These are phyloP conservation scores for Orbilia oligospora DNA, from an alignment of 2,329 filamentous ascomycete genomes.

Conservation along the genomic window DNA sequence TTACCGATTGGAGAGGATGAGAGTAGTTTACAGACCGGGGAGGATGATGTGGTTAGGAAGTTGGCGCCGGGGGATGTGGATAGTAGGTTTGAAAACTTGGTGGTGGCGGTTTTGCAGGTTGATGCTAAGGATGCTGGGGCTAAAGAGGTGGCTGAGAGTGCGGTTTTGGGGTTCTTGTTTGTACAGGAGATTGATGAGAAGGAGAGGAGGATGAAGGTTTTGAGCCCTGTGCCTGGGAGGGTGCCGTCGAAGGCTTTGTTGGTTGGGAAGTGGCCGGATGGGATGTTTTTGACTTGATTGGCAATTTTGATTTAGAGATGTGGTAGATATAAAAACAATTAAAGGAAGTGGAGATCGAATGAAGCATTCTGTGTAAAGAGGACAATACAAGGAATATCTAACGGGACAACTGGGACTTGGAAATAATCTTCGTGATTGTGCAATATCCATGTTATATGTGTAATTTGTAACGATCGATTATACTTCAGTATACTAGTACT, in stretches of 20 bases:
- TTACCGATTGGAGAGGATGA: conserved; percentile 69
- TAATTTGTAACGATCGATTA: too few relatives aligned
- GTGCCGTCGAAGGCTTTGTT: conserved; percentile 85
- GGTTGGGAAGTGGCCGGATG: conserved; percentile 59
- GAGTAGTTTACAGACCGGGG: conserved; percentile 68
- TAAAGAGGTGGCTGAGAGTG: conserved; percentile 81
- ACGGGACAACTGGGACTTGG: too few relatives aligned
- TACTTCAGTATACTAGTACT: too few relatives aligned
- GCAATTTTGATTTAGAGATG: too few relatives aligned
- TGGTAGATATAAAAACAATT: neutral
- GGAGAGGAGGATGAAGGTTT: conserved; percentile 82
- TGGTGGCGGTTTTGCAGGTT: conserved; percentile 88
- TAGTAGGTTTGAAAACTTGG: conserved; percentile 79
- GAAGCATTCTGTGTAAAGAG: too few relatives aligned
- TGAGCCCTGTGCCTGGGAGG: conserved; percentile 86
- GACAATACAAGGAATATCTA: too few relatives aligned
- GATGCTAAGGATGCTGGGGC: conserved; percentile 75
- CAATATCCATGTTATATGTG: too few relatives aligned
- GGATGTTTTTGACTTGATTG: conserved; percentile 50
- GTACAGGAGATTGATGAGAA: conserved; percentile 85
- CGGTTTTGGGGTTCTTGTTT: conserved; percentile 92
- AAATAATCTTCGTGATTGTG: too few relatives aligned
- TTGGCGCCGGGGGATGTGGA: conserved; percentile 67
- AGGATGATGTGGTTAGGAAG: conserved; percentile 72
- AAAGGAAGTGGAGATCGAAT: too few relatives aligned